phyloP scores from a whole-genome alignment of 176 grass and related monocot species.

The Melocanna baccifera region DNA sequence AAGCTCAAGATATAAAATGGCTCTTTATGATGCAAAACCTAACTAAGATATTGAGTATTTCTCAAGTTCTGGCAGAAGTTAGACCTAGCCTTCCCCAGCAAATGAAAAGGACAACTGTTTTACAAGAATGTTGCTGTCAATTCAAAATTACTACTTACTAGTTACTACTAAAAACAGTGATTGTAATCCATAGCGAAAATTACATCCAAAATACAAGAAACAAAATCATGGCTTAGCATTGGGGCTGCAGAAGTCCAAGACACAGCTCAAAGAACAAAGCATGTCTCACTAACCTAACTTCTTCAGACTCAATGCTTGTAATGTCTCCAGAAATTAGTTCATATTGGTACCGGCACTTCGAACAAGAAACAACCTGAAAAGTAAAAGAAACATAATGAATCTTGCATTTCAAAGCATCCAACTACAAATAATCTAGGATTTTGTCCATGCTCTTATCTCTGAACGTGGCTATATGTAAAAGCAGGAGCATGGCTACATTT shows the following conservation, averaged over 20 bases:
- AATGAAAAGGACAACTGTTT: neutral
- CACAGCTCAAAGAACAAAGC: slow-evolving; percentile 3
- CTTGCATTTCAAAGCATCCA: slow-evolving; percentile 15
- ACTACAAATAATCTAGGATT: slow-evolving; percentile 2
- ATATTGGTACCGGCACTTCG: slow-evolving; percentile 85
- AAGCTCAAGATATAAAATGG: neutral
- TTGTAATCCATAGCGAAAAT: neutral
- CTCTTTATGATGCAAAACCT: neutral
- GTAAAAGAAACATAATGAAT: slow-evolving; percentile 16
- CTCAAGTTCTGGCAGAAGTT: neutral
- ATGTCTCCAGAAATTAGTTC: slow-evolving; percentile 93
- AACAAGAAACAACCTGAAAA: slow-evolving; percentile 88
- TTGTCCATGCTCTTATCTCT: slow-evolving; percentile 13
- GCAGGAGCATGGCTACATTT: neutral
- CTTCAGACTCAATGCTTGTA: slow-evolving; percentile 79
- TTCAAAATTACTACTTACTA: slow-evolving; percentile 1
- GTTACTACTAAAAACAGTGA: neutral
- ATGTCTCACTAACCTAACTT: slow-evolving; percentile 72
- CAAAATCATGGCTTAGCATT: neutral
- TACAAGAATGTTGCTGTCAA: slow-evolving; percentile 6
- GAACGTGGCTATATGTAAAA: neutral
- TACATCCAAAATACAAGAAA: slow-evolving; percentile 11
- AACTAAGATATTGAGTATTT: neutral
- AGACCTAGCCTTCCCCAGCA: neutral
- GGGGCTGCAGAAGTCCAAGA: neutral